These are phyloP conservation scores for Penicillium parvum DNA, from an alignment of 495 filamentous ascomycete species.

Conservation along the genomic window DNA sequence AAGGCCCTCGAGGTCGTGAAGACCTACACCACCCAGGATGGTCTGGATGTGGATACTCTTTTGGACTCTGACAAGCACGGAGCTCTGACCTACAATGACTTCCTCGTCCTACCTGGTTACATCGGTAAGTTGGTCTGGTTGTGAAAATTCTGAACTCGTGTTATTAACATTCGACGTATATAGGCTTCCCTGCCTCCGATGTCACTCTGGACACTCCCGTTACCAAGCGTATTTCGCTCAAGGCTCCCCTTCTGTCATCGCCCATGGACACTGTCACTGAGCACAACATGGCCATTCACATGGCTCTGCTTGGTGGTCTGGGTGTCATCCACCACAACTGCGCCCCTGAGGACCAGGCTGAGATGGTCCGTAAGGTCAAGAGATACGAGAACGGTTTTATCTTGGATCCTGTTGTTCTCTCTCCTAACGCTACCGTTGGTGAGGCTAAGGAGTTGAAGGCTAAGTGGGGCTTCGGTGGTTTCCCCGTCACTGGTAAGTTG, in stretches of 20 bases:
- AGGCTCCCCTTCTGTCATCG: constrained; percentile 91
- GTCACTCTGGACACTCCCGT: constrained; percentile 86
- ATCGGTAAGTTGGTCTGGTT: constrained; percentile 47
- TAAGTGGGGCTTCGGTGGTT: constrained; percentile 98
- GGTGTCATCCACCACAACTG: constrained; percentile 99
- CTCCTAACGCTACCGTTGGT: constrained; percentile 78
- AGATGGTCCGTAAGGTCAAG: constrained; percentile 99
- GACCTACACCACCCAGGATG: constrained; percentile 69
- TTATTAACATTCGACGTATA: constrained; percentile 6
- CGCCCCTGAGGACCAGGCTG: constrained; percentile 87
- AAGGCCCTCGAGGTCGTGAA: constrained; percentile 74
- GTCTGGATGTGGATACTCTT: constrained; percentile 75
- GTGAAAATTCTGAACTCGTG: background rate
- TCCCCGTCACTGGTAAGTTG: constrained; percentile 93
- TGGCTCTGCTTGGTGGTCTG: constrained; percentile 93
- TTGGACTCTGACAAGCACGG: constrained; percentile 83
- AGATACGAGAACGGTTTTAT: constrained; percentile 99
- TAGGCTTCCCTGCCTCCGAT: constrained; percentile 84
- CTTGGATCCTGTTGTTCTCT: constrained; percentile 88
- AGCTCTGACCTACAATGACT: constrained; percentile 83
- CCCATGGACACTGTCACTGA: constrained; percentile 99
- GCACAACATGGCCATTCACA: constrained; percentile 98
- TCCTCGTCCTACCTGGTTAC: constrained; percentile 63
- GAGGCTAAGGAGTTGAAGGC: constrained; percentile 91
- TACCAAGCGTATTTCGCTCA: constrained; percentile 89